Evolutionary conservation across 768 basidiomycete species (phyloP).

Genomic region (Lactarius psammicola): DNA sequence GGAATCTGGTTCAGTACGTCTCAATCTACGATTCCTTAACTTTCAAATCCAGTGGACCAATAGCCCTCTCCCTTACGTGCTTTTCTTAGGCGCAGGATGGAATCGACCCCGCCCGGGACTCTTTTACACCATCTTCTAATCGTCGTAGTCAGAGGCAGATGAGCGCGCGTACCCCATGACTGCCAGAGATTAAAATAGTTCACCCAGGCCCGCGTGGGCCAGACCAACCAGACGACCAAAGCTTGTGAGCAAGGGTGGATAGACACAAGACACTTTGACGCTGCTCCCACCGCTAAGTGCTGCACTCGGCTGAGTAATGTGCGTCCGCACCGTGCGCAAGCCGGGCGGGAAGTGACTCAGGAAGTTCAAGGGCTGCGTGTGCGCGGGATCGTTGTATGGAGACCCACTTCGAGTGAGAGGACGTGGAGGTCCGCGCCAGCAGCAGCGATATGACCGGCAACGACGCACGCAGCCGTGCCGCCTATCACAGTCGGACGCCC

Average conservation of each 20-base stretch:
- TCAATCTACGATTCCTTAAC: constrained; percentile 35
- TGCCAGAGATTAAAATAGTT: background rate
- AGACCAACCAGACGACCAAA: background rate
- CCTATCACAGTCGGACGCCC: too few species aligned
- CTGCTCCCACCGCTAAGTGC: constrained; percentile 56
- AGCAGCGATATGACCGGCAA: too few species aligned
- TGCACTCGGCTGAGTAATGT: constrained; percentile 41
- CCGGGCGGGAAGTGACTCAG: too few species aligned
- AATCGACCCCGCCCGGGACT: constrained; percentile 61
- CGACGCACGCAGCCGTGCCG: too few species aligned
- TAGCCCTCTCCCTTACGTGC: constrained; percentile 32
- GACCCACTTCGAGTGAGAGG: too few species aligned
- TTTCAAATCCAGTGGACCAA: background rate
- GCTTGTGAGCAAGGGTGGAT: background rate
- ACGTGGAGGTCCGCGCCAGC: too few species aligned
- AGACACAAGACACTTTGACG: constrained; percentile 45
- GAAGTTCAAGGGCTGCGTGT: too few species aligned
- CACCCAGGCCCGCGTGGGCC: background rate
- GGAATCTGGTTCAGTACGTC: constrained; percentile 40
- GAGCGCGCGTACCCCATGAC: constrained; percentile 56
- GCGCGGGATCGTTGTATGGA: too few species aligned
- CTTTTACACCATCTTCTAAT: constrained; percentile 48
- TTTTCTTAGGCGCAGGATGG: constrained; percentile 59
- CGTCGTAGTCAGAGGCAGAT: constrained; percentile 59
- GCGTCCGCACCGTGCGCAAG: constrained; percentile 44